Base-by-base conservation (phyloP, 2,329 filamentous ascomycete species). In the Pestalotiopsis sp. region DNA sequence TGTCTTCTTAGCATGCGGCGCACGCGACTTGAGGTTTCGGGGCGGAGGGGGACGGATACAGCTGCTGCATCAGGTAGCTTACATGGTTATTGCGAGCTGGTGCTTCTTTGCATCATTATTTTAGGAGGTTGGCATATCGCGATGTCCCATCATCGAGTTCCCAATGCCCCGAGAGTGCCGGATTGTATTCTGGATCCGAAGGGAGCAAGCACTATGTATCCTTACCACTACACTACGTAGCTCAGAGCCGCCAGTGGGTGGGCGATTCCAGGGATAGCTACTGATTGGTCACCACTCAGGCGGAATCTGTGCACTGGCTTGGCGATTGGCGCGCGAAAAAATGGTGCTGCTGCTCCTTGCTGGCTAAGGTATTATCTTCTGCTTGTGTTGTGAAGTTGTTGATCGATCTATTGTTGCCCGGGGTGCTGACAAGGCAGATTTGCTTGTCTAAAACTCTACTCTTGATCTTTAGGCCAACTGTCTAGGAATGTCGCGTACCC, bases 41-140 rank as follows among this genome's bases (percentile, higher is more conserved):
- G 45, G 25, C 20, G 23, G 39, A 39, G 12, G 59, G 14, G 27
- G 14, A 38, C 61, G 39, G 52, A n/a, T 31, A 60, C 25, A 17
- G 31, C 17, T 13, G 49, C 5, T 36, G 20, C 20, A 23, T 20
- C 45, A 20, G 25, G 23, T 11, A 27, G 56, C 64, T 66, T 66
- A 66, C 64, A 66, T 66, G 64, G 39, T 66, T n/a, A 23, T 60
- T 14, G 45, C 52, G 56, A 59, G 56, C 31, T 59, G 39, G 31
- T 60, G 31, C 27, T 60, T 38, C 52, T 56, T 56, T 59, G 52
- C 64, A 66, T 59, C 52, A 66, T 66, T n/a, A 45, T 66, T 38
- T 36, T 66, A 66, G 64, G n/a, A 57, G 20, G 45, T 36, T 31
- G 49, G 45, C 31, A 27, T 57, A 58, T 66, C 64, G 64, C 31